phyloP scores from a whole-genome alignment of 2,329 filamentous ascomycete species.

The Aspergillus sp. region DNA sequence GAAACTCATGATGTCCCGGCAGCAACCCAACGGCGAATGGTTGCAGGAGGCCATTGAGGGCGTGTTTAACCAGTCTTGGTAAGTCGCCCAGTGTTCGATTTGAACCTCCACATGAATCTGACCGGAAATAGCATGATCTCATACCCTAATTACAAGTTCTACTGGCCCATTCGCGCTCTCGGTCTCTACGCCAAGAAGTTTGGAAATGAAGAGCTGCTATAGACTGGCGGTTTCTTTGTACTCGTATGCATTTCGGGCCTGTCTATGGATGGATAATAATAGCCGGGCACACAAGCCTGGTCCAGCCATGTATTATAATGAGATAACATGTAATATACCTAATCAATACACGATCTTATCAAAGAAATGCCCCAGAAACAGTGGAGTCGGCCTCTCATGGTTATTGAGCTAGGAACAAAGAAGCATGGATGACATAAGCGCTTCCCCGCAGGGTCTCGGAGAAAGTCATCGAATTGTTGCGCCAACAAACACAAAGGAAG shows the following conservation, averaged over 20 bases:
- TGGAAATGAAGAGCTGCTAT: slow-evolving; percentile 64
- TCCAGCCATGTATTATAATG: neutral
- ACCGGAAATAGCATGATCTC: slow-evolving; percentile 77
- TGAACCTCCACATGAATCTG: slow-evolving; percentile 24
- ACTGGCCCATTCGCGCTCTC: slow-evolving; percentile 89
- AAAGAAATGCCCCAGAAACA: neutral
- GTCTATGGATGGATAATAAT: neutral
- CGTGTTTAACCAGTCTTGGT: slow-evolving; percentile 97
- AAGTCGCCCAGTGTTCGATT: slow-evolving; percentile 44
- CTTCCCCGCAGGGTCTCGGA: slow-evolving; percentile 12
- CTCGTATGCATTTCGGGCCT: neutral
- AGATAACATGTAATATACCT: slow-evolving; percentile 2
- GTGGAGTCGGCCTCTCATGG: neutral
- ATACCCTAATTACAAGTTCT: slow-evolving; percentile 98
- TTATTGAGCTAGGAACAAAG: neutral
- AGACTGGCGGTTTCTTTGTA: slow-evolving; percentile 3
- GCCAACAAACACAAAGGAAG: neutral
- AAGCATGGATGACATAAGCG: slow-evolving; percentile 11
- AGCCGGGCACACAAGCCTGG: neutral
- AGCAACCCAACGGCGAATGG: slow-evolving; percentile 92
- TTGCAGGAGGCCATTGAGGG: slow-evolving; percentile 93
- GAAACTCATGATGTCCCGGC: slow-evolving; percentile 79
- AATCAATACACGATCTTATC: neutral
- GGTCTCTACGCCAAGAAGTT: slow-evolving; percentile 82
- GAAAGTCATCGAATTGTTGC: slow-evolving; percentile 8